Conservation (phyloP, 208 protist species). For the Trypanosoma vivax region DNA sequence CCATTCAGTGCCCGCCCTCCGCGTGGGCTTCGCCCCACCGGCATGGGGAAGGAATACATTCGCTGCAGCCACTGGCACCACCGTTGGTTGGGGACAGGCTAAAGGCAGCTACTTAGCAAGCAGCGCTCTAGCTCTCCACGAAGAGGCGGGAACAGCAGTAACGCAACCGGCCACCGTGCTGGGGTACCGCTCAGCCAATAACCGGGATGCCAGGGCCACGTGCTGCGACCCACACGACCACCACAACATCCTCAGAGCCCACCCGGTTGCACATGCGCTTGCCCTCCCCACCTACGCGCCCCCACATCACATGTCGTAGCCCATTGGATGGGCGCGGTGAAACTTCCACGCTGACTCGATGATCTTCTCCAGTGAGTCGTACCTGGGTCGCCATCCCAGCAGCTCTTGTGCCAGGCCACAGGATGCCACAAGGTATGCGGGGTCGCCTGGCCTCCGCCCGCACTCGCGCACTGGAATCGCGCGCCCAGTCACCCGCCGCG, state of each 20-base stretch:
- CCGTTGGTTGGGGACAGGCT: too few relatives aligned
- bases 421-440: constrained; percentile 66
- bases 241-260: background rate
- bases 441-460: constrained; percentile 60
- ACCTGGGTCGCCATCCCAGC: constrained; percentile 74
- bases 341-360: constrained; percentile 75
- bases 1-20: too few relatives aligned
- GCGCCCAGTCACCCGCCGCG: constrained; percentile 86
- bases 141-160: too few relatives aligned
- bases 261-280: background rate
- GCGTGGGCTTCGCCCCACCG: too few relatives aligned
- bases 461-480: constrained; percentile 80
- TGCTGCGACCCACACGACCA: background rate
- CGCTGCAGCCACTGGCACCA: too few relatives aligned
- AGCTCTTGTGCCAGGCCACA: constrained; percentile 42
- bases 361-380: constrained; percentile 77
- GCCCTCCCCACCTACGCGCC: background rate
- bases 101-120: too few relatives aligned
- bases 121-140: too few relatives aligned
- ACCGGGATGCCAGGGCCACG: background rate
- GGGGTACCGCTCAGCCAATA: too few relatives aligned
- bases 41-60: too few relatives aligned
- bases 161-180: too few relatives aligned
- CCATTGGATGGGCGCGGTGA: constrained; percentile 44
- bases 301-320: constrained; percentile 16